Evolutionary conservation across 2,329 filamentous ascomycete genomes (phyloP), one percentile per base, ranked within the genome.

Genomic region (Malbranchea cinnamomea): DNA sequence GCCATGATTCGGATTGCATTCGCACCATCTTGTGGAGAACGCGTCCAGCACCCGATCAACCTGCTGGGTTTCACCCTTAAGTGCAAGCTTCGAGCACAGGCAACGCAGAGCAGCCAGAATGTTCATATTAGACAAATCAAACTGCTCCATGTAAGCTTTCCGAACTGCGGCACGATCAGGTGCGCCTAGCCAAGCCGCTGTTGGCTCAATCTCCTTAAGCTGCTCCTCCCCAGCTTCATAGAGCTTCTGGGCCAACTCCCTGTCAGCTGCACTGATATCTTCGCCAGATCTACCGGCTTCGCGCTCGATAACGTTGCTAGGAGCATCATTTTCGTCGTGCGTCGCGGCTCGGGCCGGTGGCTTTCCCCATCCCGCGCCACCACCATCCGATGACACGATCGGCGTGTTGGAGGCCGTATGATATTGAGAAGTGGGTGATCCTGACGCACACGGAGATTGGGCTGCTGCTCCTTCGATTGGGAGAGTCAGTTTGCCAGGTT

Each of bases 31-130:
- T 40, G 73, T 74, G 3, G 89, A 82, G 45, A 95, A 87, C 12
- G 80, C 78, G 45, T 91, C 81, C 39, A 98, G 60, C 35, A 98
- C 87, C 19, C 89, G 78, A 51, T 98, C 89, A 12, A 98, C 82
- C 53, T 98, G 87, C 55, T 98, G 89, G 2, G 85, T 92, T 57
- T 98, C 89, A 23, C 81, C 89, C 41, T 81, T 80, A 34, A 98
- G 65, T 4, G 89, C 67, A 14, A 95, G 64, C 18, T 81, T 77
- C 31, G 71, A 71, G 52, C 89, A 98, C 15, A 98, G 66, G 36
- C 76, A 71, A 15, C 89, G 74, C 39, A 95, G 64, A 5, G 81
- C 74, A 21, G 68, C 65, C 10, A 95, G 65, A 27, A 95, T 77
- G 51, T 81, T 92, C 46, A 79, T 66, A 43, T 78, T 77, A 5